Evolutionary conservation across 768 basidiomycete genomes (phyloP), one percentile per base, ranked within the genome.

Genomic region (Lyophyllum decastes): DNA sequence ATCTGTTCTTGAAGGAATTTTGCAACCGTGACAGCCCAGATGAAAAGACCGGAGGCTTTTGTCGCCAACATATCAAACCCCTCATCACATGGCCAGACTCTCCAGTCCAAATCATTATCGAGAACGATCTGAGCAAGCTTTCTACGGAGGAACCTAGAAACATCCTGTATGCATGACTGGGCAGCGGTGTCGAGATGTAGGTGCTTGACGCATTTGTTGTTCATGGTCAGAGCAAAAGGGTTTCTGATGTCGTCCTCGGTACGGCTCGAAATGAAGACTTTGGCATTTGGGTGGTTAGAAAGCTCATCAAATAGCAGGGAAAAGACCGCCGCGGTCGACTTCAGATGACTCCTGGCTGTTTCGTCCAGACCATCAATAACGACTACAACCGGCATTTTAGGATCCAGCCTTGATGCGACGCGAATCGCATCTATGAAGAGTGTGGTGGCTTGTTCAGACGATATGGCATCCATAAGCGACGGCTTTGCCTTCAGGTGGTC

Each of bases 31-130:
- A n/a, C n/a, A n/a, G n/a, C n/a, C n/a, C n/a, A n/a, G n/a, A n/a
- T 66, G 51, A 66, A 66, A n/a, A 62, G 56, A 4, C 65, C 65
- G 2, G 55, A 24, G 4, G 65, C 55, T 17, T 47, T 58, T 2
- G 22, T 41, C 14, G 52, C 43, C 21, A 66, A 33, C 12, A 47
- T 24, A 7, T 40, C 22, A 21, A 64, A 57, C 8, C 57, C 34
- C 14, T 52, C 52, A 4, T 60, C 43, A 3, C 65, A 61, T 9
- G 62, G 62, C 63, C 63, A 66, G 2, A 35, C 41, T 0, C 52
- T 9, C 40, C 44, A 52, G 8, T 57, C 45, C 19, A 63, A 7
- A 11, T 40, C 52, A 21, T 63, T 44, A 11, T 63, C 55, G 8
- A 52, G 10, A 24, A 57, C 51, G 34, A 63, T 57, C 22, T 34